Base-by-base conservation (phyloP, 2,329 filamentous ascomycete genomes). In the Penicillium sp. region DNA sequence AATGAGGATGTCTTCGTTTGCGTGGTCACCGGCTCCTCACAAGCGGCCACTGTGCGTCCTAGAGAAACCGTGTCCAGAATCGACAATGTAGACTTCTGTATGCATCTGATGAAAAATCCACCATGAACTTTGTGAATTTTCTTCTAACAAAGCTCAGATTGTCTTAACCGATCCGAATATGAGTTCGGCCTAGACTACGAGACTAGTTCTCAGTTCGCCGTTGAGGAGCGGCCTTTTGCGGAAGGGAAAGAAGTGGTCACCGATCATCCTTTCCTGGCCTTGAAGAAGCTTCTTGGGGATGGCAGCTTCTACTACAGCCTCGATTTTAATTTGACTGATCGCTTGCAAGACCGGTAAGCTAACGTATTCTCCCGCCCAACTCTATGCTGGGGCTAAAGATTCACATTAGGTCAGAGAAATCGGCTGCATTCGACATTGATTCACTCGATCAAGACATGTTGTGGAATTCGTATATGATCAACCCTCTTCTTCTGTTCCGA, bases 381-480 rank as follows among this genome's bases (percentile, higher is more conserved):
- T 15, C 34, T 73, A 60, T 20, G 17, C 42, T 58, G 59, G 59
- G 60, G 61, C 63, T 70, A 51, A 70, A 54, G 47, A 39, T 38
- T 34, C 25, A 17, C 22, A 15, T 62, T 64, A 92, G 90, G 68
- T 87, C 89, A 14, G 86, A 89, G 58, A 91, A 94, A 72, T 86
- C 86, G 20, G 84, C 88, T 47, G 88, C 90, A 0, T 93, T 98
- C 63, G 91, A 96, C 63, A 92, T 97, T 61, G 92, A 96, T 73
- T 95, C 91, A 70, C 88, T 98, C 62, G 92, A 99, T 75, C 90
- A 92, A 70, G 90, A 90, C 1, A 97, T 96, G 73, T 79, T 99
- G 17, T 99, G 95, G 95, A 99, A 99, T 73, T 96, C 92, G 3
- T 97, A 96, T 78, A 97, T 99, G 92, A 96, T 99, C 69, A 89